Evolutionary conservation across 495 filamentous ascomycete species (phyloP), one percentile per base, ranked within the genome.

Genomic region (Penicillium verhagenii): DNA sequence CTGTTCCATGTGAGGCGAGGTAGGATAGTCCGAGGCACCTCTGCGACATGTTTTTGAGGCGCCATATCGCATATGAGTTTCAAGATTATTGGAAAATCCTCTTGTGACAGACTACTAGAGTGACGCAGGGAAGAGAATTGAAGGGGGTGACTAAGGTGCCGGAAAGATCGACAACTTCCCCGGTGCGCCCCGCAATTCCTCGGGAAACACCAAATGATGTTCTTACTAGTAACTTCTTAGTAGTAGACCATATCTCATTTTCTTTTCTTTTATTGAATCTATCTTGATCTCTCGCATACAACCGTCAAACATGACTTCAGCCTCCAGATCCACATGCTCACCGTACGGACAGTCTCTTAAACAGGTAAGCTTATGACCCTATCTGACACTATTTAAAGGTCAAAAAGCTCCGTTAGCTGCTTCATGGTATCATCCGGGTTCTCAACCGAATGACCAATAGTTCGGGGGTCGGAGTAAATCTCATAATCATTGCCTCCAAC

Each of bases 401-500:
- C 73, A 66, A 97, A 97, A 39, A 94, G 40, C 77, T 89, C 80
- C 80, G 84, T 94, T 54, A 98, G 47, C 71, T 87, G 73, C 63
- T 64, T 78, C 51, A 86, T 82, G 47, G 91, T 96, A 61, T 97
- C 92, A 52, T 91, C 85, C 11, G 94, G 92, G 44, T 78, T 81
- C 46, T 78, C 80, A 46, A 97, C 94, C 16, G 82, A 72, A 71
- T 98, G 94, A 6, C 94, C 94, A 46, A 88, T 83, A 11, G 89
- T 93, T 56, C 92, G 77, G 40, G 78, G 63, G 68, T 98, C 94
- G 45, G 70, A 65, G 70, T 86, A 97, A 63, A 98, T 96, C 79
- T 98, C 94, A 59, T 86, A 91, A 70, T 98, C 94, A 67, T 97
- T 98, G 40, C 94, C 94, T 52, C 94, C 93, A 60, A 83, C 70